Evolutionary conservation across 495 filamentous ascomycete species (phyloP).

Genomic region (Lasiosphaeria hispida): DNA sequence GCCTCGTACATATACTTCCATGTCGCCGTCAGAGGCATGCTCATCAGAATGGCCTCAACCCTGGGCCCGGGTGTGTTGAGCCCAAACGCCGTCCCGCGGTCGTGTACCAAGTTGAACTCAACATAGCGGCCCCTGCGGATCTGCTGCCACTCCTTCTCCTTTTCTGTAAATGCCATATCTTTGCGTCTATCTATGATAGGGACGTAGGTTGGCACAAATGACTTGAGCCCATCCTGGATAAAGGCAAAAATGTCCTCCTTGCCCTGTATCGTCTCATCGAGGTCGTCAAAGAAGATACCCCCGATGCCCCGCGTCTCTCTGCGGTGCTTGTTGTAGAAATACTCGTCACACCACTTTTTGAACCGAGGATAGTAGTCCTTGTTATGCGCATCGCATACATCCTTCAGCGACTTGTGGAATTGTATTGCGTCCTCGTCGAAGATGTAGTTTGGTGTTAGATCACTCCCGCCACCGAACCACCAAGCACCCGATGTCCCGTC

Average conservation of each 20-base stretch:
- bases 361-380: conserved; percentile 89
- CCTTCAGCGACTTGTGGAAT: conserved; percentile 92
- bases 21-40: conserved; percentile 83
- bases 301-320: conserved; percentile 86
- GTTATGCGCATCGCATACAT: conserved; percentile 90
- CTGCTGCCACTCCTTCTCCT: conserved; percentile 96
- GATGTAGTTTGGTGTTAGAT: conserved; percentile 90
- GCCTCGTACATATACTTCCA: conserved; percentile 96
- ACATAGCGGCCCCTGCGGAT: conserved; percentile 89
- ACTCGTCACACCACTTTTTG: conserved; percentile 98
- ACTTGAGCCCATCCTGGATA: conserved; percentile 74
- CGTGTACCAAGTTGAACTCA: conserved; percentile 97
- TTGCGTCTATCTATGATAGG: conserved; percentile 85
- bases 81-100: conserved; percentile 92
- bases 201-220: conserved; percentile 88
- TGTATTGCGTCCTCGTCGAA: conserved; percentile 96
- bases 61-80: conserved; percentile 88
- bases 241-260: conserved; percentile 93
- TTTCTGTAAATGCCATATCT: conserved; percentile 80
- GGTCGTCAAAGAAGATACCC: conserved; percentile 98
- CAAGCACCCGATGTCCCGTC: conserved; percentile 74
- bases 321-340: conserved; percentile 92
- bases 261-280: conserved; percentile 76
- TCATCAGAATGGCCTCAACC: conserved; percentile 97
- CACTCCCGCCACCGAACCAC: conserved; percentile 98